A percentile compares a stretch with the other conserved stretches of the same genome.
Evolutionary conservation across 768 basidiomycete genomes (phyloP).

Genomic region (Boletus tylopilopsis): DNA sequence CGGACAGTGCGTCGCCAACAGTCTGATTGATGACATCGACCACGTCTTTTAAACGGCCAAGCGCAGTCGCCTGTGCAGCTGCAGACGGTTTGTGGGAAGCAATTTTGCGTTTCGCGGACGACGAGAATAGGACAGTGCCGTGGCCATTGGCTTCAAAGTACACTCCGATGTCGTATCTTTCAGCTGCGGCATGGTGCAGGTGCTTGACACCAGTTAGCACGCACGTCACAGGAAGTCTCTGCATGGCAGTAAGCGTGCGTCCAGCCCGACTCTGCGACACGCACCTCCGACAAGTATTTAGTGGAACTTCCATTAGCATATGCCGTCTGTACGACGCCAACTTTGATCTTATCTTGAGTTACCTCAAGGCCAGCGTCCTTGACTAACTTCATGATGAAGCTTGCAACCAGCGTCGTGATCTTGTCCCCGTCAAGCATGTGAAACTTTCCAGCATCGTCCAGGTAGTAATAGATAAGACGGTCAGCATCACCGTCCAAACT

Average conservation of each 20-base stretch:
- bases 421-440: constrained; percentile 97
- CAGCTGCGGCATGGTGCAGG: constrained; percentile 94
- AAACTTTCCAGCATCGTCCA: constrained; percentile 74
- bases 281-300: constrained; percentile 79
- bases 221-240: constrained; percentile 93
- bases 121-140: constrained; percentile 94
- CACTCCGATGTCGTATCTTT: constrained; percentile 89
- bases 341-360: constrained; percentile 50
- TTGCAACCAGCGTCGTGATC: constrained; percentile 90
- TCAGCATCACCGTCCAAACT: constrained; percentile 98
- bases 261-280: constrained; percentile 17
- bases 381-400: constrained; percentile 88
- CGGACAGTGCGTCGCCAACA: constrained; percentile 94
- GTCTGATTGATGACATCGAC: constrained; percentile 93
- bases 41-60: constrained; percentile 73
- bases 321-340: constrained; percentile 97
- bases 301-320: constrained; percentile 98
- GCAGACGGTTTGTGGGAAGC: constrained; percentile 66
- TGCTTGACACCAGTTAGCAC: constrained; percentile 97
- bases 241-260: constrained; percentile 9
- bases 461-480: constrained; percentile 92
- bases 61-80: constrained; percentile 76
- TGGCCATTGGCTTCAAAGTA: constrained; percentile 99
- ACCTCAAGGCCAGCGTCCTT: constrained; percentile 78
- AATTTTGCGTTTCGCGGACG: constrained; percentile 60